Evolutionary conservation across 2,329 filamentous ascomycete genomes (phyloP), one percentile per base, ranked within the genome.

Genomic region (Ilyonectria sp.): DNA sequence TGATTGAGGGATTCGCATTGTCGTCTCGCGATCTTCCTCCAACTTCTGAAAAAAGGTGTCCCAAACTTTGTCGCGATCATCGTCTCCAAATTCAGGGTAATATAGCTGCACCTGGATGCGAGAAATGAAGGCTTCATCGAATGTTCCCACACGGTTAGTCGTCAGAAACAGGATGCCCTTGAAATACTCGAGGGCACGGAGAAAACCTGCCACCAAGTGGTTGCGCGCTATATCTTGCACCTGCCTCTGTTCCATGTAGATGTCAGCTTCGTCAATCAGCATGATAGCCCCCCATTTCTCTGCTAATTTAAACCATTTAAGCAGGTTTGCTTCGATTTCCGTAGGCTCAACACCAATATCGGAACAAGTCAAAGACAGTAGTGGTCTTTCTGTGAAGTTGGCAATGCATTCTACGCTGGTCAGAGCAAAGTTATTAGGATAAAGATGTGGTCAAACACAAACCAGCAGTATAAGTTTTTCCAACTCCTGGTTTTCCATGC

Each of bases 111-210:
- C 49, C 11, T 80, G 77, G 0, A 79, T 17, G 6, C 47, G 73
- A 0, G 78, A 79, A 3, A 77, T 74, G 57, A 79, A 77, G 0
- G 78, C 78, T 2, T 79, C 77, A 19, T 79, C 78, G 35, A 80
- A 79, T 0, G 71, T 66, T 0, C 74, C 78, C 0, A 78, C 73
- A 2, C 77, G 60, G 47, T 79, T 80, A 0, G 77, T 76, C 0
- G 73, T 75, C 2, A 80, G 65, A n/a, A 80, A 79, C 1, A 79
- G 23, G 4, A 80, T 79, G 2, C 79, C 78, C 4, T 78, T 65
- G 43, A 75, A 79, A 31, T 69, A 76, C 35, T 79, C 78, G 0
- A 80, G 71, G 0, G 76, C 75, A 1, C 75, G 64, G 1, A 79
- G 70, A 46, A 79, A 79, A 2, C 73, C 77, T 71, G 44, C 29